A percentile compares a stretch with the other conserved stretches of the same genome.
These are phyloP conservation scores for Phaeosphaeriaceae sp. DNA, from an alignment of 2,329 filamentous ascomycete species.

Conservation along the genomic window DNA sequence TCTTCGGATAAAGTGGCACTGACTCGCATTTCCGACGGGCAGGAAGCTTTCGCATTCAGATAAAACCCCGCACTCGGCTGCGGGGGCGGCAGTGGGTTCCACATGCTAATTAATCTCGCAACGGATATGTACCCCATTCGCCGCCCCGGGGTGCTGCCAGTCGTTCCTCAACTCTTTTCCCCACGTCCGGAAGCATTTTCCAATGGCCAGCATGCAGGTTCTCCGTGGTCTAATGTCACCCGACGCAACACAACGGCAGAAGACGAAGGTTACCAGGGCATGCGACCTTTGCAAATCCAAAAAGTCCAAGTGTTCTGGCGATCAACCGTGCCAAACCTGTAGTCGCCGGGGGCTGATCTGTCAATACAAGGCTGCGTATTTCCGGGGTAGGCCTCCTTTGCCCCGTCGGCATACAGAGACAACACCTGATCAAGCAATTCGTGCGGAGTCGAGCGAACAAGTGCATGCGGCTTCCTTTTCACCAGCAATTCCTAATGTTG, in stretches of 20 bases:
- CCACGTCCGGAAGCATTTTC: not conserved
- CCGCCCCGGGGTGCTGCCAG: not conserved
- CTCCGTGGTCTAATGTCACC: not conserved
- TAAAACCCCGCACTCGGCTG: not conserved
- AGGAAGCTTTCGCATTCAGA: too few species aligned
- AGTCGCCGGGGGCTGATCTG: conserved; percentile 21
- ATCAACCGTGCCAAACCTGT: conserved; percentile 35
- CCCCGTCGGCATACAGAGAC: conserved; percentile 12
- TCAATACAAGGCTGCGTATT: conserved; percentile 34
- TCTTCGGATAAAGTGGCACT: not conserved
- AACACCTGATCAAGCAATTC: not conserved
- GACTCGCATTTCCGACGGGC: not conserved
- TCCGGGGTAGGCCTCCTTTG: conserved; percentile 31
- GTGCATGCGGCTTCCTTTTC: not conserved
- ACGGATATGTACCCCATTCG: not conserved
- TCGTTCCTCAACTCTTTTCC: not conserved
- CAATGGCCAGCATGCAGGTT: not conserved
- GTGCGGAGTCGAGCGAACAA: not conserved
- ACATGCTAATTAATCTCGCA: not conserved
- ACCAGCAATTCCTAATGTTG: not conserved
- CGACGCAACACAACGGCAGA: conserved; percentile 7
- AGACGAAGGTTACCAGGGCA: conserved; percentile 36
- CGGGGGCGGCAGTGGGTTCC: not conserved
- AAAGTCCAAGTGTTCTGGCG: conserved; percentile 39
- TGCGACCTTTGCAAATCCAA: conserved; percentile 41